Evolutionary conservation across 768 basidiomycete species (phyloP), one percentile per base, ranked within the genome.

Genomic region (Mycena crocata): DNA sequence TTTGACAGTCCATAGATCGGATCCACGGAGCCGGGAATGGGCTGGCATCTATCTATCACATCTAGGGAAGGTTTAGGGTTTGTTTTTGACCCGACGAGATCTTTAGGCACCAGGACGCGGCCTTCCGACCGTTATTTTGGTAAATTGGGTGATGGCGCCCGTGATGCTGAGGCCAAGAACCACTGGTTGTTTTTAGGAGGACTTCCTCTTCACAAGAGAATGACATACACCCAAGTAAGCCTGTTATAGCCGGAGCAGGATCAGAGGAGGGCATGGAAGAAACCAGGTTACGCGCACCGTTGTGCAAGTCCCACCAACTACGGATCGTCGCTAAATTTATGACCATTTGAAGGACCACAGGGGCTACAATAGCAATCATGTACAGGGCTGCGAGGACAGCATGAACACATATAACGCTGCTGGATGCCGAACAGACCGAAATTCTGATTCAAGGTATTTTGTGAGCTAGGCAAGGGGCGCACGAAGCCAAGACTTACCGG

Each of bases 251-350:
- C 55, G 32, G 65, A 52, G 52, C 32, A 69, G 26, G 4, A 30
- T 28, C 12, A 37, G 31, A 17, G 46, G n/a, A 40, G 51, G 30
- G 40, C 23, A 32, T 52, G 21, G 42, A 64, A 49, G 50, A 52
- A 44, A 59, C 54, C 73, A 76, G 34, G 74, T 24, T 21, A 66
- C 79, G 76, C 69, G 79, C n/a, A n/a, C 91, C 84, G 72, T 88
- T 90, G 74, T 98, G 96, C 32, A 92, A 80, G 73, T 98, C 96
- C 95, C 96, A 98, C 82, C 89, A 89, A 3, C 89, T 91, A n/a
- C 91, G 86, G 31, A 94, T 82, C 24, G 94, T 91, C 17, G 93
- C 52, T 24, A 89, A 63, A 71, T 93, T 93, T 70, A 96, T 84
- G 23, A 89, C 69, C 23, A 90, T 84, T 73, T 94, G 89, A 45